Conservation (phyloP, 345 rosid genomes). For the Brassica cretica region DNA sequence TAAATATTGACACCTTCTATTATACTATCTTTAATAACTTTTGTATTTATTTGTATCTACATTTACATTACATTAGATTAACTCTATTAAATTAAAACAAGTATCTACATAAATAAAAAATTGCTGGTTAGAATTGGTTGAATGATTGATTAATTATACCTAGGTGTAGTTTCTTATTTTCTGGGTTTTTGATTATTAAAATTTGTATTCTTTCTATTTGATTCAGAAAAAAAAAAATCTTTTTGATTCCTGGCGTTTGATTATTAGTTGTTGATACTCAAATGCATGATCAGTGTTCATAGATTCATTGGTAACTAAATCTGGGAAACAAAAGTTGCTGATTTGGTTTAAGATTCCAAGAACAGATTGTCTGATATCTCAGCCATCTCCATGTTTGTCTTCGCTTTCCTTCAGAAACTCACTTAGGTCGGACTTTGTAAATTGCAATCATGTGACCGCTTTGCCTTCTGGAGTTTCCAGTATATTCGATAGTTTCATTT, state of each 20-base stretch:
- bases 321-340: neutral
- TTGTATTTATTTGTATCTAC: neutral
- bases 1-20: too few species aligned
- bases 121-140: neutral
- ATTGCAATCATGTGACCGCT: too few species aligned
- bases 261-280: neutral
- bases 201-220: too few species aligned
- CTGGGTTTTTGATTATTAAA: neutral
- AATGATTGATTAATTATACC: neutral
- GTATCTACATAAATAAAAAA: neutral
- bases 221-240: too few species aligned
- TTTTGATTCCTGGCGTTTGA: neutral
- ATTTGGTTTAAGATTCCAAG: too few species aligned
- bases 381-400: too few species aligned
- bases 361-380: too few species aligned
- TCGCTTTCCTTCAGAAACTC: too few species aligned
- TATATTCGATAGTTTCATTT: too few species aligned
- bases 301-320: neutral
- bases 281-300: neutral
- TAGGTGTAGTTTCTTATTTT: neutral
- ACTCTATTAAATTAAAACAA: neutral
- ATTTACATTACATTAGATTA: neutral
- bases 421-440: too few species aligned
- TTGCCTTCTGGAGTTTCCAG: too few species aligned
- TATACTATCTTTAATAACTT: too few species aligned